Evolutionary conservation across 208 protist species (phyloP).

Genomic region (Histomonas meleagridis): DNA sequence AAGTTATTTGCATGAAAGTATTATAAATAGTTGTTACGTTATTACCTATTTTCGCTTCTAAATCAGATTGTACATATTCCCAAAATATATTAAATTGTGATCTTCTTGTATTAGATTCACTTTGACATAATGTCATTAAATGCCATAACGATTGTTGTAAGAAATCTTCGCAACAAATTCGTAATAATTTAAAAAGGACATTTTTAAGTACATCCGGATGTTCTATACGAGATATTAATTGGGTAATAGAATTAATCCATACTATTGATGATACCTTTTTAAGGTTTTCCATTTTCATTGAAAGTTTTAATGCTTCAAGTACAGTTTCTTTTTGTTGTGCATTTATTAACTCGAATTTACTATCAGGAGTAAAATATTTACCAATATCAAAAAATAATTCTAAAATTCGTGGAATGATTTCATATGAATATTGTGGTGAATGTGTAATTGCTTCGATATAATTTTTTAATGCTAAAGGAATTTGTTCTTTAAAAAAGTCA

Average conservation of each 20-base stretch:
- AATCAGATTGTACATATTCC: neutral
- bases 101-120: neutral
- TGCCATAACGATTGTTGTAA: neutral
- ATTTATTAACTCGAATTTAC: neutral
- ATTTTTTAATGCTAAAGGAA: neutral
- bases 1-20: neutral
- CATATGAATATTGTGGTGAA: neutral
- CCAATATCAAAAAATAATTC: conserved; percentile 16
- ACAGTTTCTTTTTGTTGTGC: neutral
- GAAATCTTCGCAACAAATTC: neutral
- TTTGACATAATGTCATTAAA: neutral
- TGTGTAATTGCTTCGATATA: conserved; percentile 7
- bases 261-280: neutral
- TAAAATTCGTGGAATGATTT: conserved; percentile 14
- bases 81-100: neutral
- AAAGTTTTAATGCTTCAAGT: neutral
- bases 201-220: neutral
- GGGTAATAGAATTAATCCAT: neutral
- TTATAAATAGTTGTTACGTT: neutral
- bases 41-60: neutral
- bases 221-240: neutral
- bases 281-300: neutral
- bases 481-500: neutral
- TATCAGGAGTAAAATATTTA: neutral
- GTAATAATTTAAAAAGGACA: neutral